Evolutionary conservation across 768 basidiomycete genomes (phyloP), one percentile per base, ranked within the genome.

Genomic region (Boletales sp.): DNA sequence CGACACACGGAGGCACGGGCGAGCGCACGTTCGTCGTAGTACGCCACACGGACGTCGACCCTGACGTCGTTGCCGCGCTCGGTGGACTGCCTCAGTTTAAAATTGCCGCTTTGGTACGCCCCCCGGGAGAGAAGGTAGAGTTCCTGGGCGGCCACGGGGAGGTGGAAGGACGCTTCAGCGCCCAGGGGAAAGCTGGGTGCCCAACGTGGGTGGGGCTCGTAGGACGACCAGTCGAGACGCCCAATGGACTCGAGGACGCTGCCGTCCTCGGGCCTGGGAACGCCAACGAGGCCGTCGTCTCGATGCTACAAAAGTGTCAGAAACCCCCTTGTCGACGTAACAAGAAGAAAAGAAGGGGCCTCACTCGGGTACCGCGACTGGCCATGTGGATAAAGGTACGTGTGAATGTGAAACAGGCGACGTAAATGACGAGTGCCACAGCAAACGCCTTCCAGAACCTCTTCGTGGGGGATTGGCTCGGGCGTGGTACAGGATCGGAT

Each of bases 41-140:
- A 74, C n/a, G 65, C 51, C 24, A 64, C 64, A 2, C 54, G 55
- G 13, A 76, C 55, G 35, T 61, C 58, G 14, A 75, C 63, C 5
- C 39, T 50, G 18, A 72, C 66, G 1, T 45, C 52, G 1, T 27
- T 51, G 50, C 18, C 19, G 5, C 9, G 60, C 53, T 24, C 45
- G 7, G 17, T 9, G 31, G 52, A 40, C 32, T 68, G 64, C 12
- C 6, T 47, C 5, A 68, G 21, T 4, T 47, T 35, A 4, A 70
- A 42, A 0, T 19, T 47, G 3, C 70, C 70, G 0, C 8, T 3
- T 4, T 68, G 60, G 14, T 58, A 52, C 10, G 57, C 53, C 1
- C 73, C 73, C 6, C 65, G 65, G 24, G 71, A 58, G 43, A 74
- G 24, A 36, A 74, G 51, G 34, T 67, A 74, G 27, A 74, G 48